These are phyloP conservation scores for Trypanosoma scelopori DNA, from an alignment of 208 protist genomes.

Conservation along the genomic window DNA sequence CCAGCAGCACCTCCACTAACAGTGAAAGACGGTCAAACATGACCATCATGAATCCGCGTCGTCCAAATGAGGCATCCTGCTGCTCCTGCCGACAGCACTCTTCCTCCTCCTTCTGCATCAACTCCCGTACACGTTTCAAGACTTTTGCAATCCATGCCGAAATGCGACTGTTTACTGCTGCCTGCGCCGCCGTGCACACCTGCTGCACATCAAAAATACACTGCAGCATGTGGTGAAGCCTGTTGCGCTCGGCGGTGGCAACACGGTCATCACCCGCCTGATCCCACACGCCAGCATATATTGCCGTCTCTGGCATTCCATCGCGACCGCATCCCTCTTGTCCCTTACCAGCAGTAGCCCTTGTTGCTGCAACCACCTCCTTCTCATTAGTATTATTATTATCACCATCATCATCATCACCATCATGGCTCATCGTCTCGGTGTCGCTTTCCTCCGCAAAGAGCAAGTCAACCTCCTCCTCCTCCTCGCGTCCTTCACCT, in stretches of 20 bases:
- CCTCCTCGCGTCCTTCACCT: not conserved
- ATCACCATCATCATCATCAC: not conserved
- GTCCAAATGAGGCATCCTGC: constrained; percentile 11
- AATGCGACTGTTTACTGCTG: constrained; percentile 1
- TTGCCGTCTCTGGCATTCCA: too few species aligned
- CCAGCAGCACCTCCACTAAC: constrained; percentile 18
- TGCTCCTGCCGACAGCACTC: not conserved
- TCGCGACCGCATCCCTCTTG: not conserved
- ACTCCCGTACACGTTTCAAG: constrained; percentile 1
- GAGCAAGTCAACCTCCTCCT: not conserved
- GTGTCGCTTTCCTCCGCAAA: not conserved
- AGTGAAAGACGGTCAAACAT: constrained; percentile 24
- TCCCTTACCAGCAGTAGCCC: not conserved
- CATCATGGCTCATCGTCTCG: not conserved
- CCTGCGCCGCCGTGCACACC: not conserved
- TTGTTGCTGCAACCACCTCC: not conserved
- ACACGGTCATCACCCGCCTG: not conserved
- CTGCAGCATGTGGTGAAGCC: constrained; percentile 10
- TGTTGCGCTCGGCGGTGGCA: not conserved
- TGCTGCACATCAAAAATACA: constrained; percentile 14
- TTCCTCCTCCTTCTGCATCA: constrained; percentile 10
- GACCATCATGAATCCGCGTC: constrained; percentile 2
- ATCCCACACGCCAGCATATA: not conserved
- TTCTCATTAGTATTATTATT: too few species aligned
- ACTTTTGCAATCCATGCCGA: constrained; percentile 14